Percentiles rank a stretch among this genome's conserved stretches.
Evolutionary conservation across 805 yeast genomes (phyloP).

Genomic region (Kurtzmaniella cleridarum): DNA sequence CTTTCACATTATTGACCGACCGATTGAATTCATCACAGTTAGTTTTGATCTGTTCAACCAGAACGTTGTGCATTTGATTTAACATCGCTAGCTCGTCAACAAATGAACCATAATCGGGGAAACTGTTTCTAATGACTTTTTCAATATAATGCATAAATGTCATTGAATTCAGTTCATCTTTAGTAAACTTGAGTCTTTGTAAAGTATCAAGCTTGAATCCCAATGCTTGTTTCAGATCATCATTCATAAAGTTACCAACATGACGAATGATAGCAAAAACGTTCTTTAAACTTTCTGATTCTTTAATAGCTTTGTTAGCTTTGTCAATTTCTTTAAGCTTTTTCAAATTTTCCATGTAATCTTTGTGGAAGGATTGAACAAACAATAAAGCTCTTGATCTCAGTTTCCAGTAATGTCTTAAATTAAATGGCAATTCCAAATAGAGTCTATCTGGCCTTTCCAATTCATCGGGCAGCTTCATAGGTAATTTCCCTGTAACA

Average conservation of each 20-base stretch:
- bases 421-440: slow-evolving; percentile 74
- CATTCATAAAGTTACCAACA: slow-evolving; percentile 97
- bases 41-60: slow-evolving; percentile 72
- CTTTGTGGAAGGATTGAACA: slow-evolving; percentile 67
- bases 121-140: slow-evolving; percentile 73
- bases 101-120: slow-evolving; percentile 73
- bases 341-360: slow-evolving; percentile 62
- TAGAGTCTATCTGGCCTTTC: slow-evolving; percentile 85
- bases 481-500: slow-evolving; percentile 23
- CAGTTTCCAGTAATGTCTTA: slow-evolving; percentile 87
- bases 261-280: slow-evolving; percentile 81
- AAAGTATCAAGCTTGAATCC: slow-evolving; percentile 91
- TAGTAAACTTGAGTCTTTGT: slow-evolving; percentile 83
- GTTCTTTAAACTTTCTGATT: slow-evolving; percentile 61
- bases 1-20: slow-evolving; percentile 61
- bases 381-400: slow-evolving; percentile 80
- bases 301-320: slow-evolving; percentile 62
- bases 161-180: slow-evolving; percentile 81
- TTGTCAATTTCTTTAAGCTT: slow-evolving; percentile 68
- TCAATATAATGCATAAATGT: slow-evolving; percentile 92
- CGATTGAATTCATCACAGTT: slow-evolving; percentile 66
- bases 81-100: slow-evolving; percentile 65
- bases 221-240: slow-evolving; percentile 80
- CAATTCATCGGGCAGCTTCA: slow-evolving; percentile 55
- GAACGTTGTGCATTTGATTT: slow-evolving; percentile 58